These are phyloP conservation scores for Yarrowia alimentaria DNA, from an alignment of 805 yeast genomes.

Conservation along the genomic window DNA sequence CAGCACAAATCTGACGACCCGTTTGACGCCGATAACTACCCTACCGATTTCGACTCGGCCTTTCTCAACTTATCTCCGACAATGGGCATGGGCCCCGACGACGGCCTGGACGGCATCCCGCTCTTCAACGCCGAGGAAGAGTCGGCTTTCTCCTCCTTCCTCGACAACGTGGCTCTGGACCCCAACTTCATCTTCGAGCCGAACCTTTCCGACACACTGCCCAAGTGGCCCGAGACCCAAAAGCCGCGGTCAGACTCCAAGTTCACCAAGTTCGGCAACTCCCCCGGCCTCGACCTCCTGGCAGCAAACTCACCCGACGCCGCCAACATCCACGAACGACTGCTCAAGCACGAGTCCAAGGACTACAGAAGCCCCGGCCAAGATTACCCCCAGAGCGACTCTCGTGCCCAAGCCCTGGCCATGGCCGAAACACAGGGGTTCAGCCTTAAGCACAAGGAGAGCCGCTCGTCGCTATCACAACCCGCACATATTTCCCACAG, in stretches of 20 bases:
- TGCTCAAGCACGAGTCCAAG: conserved; percentile 20
- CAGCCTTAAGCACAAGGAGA: conserved; percentile 20
- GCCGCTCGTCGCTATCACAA: conserved; percentile 16
- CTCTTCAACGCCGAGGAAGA: conserved; percentile 38
- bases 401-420: conserved; percentile 23
- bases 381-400: conserved; percentile 17
- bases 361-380: conserved; percentile 16
- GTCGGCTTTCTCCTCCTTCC: conserved; percentile 37
- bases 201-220: conserved; percentile 34
- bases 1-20: conserved; percentile 27
- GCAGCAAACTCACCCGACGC: conserved; percentile 23
- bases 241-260: not conserved
- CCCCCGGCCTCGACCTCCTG: conserved; percentile 18
- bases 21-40: conserved; percentile 27
- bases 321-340: conserved; percentile 21
- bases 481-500: not conserved
- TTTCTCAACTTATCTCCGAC: conserved; percentile 30
- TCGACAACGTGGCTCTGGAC: conserved; percentile 38
- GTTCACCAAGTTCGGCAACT: conserved; percentile 27
- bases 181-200: conserved; percentile 39
- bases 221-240: conserved; percentile 28
- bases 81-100: conserved; percentile 8
- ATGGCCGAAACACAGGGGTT: conserved; percentile 25
- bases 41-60: conserved; percentile 33
- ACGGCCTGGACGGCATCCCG: conserved; percentile 27